Evolutionary conservation across 2,329 filamentous ascomycete species (phyloP).

Genomic region (Colletotrichum coccodes): DNA sequence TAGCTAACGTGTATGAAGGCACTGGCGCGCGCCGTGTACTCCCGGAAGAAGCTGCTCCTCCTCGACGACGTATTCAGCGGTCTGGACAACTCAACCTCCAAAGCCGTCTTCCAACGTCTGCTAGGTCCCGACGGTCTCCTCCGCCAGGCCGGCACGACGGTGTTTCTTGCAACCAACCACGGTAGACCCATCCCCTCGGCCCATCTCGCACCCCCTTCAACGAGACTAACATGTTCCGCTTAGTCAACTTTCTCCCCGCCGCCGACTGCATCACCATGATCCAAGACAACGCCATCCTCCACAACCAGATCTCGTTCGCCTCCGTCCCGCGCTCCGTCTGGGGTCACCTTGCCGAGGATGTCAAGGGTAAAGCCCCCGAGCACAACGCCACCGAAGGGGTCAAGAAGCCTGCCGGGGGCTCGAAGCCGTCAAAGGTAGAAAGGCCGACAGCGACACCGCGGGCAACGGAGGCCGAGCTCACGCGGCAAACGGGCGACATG

Average conservation of each 20-base stretch:
- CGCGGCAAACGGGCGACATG: slow-evolving; percentile 41
- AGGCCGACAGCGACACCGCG: background rate
- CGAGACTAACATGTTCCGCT: background rate
- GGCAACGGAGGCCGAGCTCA: slow-evolving; percentile 36
- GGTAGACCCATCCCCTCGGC: slow-evolving; percentile 35
- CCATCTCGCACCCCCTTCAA: background rate
- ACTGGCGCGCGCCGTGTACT: slow-evolving; percentile 58
- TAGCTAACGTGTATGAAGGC: slow-evolving; percentile 39
- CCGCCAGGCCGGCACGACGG: slow-evolving; percentile 47
- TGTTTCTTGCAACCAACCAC: slow-evolving; percentile 54
- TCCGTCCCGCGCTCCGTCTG: slow-evolving; percentile 33
- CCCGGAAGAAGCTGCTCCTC: slow-evolving; percentile 48
- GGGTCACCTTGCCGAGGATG: slow-evolving; percentile 30
- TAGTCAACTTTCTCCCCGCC: slow-evolving; percentile 38
- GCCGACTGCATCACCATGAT: slow-evolving; percentile 41
- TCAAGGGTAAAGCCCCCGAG: background rate
- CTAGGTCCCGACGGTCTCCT: slow-evolving; percentile 54
- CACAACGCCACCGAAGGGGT: background rate
- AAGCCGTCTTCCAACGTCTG: slow-evolving; percentile 52
- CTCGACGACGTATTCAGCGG: slow-evolving; percentile 59
- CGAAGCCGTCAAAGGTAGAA: background rate
- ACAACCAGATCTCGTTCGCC: slow-evolving; percentile 38
- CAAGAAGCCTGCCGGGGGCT: background rate
- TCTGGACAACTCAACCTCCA: slow-evolving; percentile 55
- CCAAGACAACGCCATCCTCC: slow-evolving; percentile 34